A percentile compares a stretch with the other conserved stretches of the same genome.
Conservation (phyloP, 257 asterid genomes). For the Capsicum pubescens region DNA sequence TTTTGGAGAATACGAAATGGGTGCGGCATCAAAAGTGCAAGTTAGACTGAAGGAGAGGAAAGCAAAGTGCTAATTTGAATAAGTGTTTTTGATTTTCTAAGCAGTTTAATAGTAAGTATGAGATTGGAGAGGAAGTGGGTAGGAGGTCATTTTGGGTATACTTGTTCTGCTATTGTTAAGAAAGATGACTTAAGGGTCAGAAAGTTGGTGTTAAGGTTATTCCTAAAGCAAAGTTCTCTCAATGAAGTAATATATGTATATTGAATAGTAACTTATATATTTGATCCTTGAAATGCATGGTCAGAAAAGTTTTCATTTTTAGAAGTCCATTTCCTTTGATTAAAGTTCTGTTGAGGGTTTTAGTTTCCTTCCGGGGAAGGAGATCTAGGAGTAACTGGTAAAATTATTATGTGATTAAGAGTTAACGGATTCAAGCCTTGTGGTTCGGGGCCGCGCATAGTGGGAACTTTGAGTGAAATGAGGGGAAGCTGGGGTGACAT, state of each 20-base stretch:
- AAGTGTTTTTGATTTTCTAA: constrained; percentile 68
- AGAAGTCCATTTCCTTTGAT: too few relatives aligned
- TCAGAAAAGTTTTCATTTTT: background rate
- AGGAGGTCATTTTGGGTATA: constrained; percentile 78
- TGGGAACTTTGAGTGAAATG: background rate
- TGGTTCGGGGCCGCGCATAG: too few relatives aligned
- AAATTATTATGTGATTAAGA: too few relatives aligned
- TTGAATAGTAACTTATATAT: background rate
- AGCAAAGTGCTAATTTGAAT: constrained; percentile 44
- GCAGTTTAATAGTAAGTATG: constrained; percentile 54
- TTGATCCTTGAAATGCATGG: constrained; percentile 13
- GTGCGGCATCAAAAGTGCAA: too few relatives aligned
- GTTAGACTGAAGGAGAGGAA: too few relatives aligned
- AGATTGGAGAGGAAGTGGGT: constrained; percentile 68
- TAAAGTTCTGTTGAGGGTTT: too few relatives aligned
- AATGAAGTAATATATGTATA: background rate
- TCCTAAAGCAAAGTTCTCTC: constrained; percentile 41
- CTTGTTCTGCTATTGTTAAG: constrained; percentile 61
- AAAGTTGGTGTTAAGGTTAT: constrained; percentile 73
- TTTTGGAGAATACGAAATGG: too few relatives aligned
- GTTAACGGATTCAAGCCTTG: too few relatives aligned
- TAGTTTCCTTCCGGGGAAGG: too few relatives aligned
- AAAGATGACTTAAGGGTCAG: constrained; percentile 63
- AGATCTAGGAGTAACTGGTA: too few relatives aligned
- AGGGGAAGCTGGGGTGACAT: background rate